Conservation (phyloP, 306 rosid species). For the Quercus variabilis region DNA sequence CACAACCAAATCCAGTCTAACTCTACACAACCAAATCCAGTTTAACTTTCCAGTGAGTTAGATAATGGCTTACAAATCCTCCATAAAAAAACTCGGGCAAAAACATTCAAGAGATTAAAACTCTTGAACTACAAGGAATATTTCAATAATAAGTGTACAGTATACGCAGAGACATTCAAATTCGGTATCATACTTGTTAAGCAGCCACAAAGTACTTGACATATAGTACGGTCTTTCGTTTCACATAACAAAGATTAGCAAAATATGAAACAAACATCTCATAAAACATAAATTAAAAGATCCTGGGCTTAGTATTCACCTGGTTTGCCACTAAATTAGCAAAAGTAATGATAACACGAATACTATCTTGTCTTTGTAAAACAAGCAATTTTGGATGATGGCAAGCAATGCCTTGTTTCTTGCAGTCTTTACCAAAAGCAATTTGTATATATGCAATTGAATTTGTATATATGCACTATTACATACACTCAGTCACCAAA, state of each 20-base stretch:
- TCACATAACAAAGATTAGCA: not conserved
- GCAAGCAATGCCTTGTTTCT: constrained; percentile 75
- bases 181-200: not conserved
- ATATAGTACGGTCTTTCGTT: not conserved
- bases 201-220: not conserved
- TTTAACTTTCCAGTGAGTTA: not conserved
- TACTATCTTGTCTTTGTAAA: constrained; percentile 55
- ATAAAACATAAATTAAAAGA: constrained; percentile 10
- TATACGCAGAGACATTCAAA: constrained; percentile 1
- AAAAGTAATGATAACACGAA: constrained; percentile 74
- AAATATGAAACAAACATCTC: not conserved
- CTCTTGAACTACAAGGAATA: constrained; percentile 19
- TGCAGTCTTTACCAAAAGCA: constrained; percentile 64
- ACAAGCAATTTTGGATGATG: constrained; percentile 82
- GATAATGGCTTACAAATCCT: not conserved
- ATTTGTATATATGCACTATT: no score
- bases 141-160: not conserved
- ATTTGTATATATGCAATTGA: no score
- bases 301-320: constrained; percentile 42
- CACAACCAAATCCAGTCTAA: no score
- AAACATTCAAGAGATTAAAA: constrained; percentile 4
- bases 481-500: no score
- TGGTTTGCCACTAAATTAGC: constrained; percentile 80
- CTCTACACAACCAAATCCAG: not conserved
- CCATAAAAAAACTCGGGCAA: not conserved